These are phyloP conservation scores for Suillus sp. DNA, from an alignment of 768 basidiomycete genomes.

Conservation along the genomic window DNA sequence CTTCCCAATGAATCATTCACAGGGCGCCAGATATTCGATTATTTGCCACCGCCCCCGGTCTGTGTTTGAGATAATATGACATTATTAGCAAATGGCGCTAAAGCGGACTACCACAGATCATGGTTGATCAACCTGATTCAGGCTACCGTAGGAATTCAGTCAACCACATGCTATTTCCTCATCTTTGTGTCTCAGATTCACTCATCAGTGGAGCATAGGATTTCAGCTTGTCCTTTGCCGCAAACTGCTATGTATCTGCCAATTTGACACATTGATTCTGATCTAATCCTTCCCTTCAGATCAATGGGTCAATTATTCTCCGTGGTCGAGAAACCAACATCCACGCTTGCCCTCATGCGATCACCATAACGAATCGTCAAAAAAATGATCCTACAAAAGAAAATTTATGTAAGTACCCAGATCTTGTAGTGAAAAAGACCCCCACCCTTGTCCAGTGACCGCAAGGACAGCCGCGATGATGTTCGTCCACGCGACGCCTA, in stretches of 20 bases:
- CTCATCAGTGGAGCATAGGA: not conserved
- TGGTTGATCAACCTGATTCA: too few species aligned
- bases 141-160: not conserved
- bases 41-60: not conserved
- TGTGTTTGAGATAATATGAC: not conserved
- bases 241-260: not conserved
- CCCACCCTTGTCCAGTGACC: slow-evolving; percentile 53
- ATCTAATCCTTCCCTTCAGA: not conserved
- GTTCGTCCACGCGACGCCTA: slow-evolving; percentile 51
- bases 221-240: not conserved
- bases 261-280: not conserved
- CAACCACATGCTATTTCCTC: not conserved
- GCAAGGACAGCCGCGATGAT: slow-evolving; percentile 43
- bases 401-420: not conserved
- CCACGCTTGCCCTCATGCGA: slow-evolving; percentile 50
- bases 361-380: slow-evolving; percentile 52
- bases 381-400: slow-evolving; percentile 43
- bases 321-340: slow-evolving; percentile 47
- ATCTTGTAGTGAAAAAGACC: slow-evolving; percentile 13
- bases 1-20: not conserved
- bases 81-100: too few species aligned
- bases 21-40: not conserved
- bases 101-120: not conserved
- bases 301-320: slow-evolving; percentile 34
- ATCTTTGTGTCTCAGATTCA: not conserved